Base-by-base conservation (phyloP, 768 basidiomycete species). In the Leucocoprinus leucothites region DNA sequence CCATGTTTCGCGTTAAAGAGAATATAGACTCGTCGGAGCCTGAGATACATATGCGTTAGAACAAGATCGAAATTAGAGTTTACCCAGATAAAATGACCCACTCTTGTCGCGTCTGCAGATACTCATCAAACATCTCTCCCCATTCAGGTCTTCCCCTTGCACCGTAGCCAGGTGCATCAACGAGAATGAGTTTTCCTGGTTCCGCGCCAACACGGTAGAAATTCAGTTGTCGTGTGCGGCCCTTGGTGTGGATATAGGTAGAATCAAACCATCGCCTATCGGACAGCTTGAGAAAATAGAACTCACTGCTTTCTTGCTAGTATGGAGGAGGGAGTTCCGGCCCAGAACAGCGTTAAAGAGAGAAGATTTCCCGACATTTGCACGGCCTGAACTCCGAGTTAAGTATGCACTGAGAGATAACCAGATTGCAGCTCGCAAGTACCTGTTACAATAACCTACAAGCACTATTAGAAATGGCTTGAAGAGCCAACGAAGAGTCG, bases 81-180 rank as follows among this genome's bases (percentile, higher is more conserved):
- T 3, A 38, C 16, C 4, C 9, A 3, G 38, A 21, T 18, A 41
- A 35, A 36, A 13, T 24, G 14, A 72, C 85, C 57, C 60, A 91
- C 89, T 84, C 74, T 62, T 79, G 68, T 16, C 89, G 82, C 36
- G 71, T 80, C 51, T 75, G 64, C 13, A 89, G 58, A 62, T 91
- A 92, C 40, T 79, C 68, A 51, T 87, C 74, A 65, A 91, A 90
- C 3, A 89, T 60, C 24, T 71, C 65, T 1, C 91, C 89, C 89
- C 89, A 92, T 68, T 89, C 87, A 31, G 77, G 75, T 41, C 87
- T 78, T 11, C 91, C 89, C 51, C 87, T 76, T 8, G 76, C 70
- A 46, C 91, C 91, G 65, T 92, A 93, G 14, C 91, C 90, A 2
- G 91, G 91, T 11, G 89, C 79, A 62, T 93, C 91, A 9, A 93